These are phyloP conservation scores for Termitomyces sp. DNA, from an alignment of 768 basidiomycete species.

Conservation along the genomic window DNA sequence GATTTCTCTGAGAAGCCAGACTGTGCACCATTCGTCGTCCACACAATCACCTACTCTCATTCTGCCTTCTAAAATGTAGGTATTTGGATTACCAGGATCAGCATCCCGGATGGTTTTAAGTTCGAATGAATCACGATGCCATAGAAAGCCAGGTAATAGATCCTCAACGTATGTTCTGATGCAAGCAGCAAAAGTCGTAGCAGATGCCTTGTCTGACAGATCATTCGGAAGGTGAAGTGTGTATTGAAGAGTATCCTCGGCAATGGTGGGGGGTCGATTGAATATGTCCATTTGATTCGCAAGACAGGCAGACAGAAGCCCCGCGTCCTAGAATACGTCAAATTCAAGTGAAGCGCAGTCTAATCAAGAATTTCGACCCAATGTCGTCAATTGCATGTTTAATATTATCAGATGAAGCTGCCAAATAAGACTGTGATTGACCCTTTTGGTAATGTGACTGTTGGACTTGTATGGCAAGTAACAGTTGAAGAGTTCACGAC, in stretches of 20 bases:
- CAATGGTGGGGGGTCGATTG: conserved; percentile 68
- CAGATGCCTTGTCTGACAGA: conserved; percentile 52
- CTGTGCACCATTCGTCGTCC: conserved; percentile 97
- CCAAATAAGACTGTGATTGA: conserved; percentile 5
- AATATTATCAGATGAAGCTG: conserved; percentile 2
- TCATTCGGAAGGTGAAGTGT: conserved; percentile 56
- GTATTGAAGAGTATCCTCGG: conserved; percentile 84
- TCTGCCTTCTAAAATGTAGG: conserved; percentile 69
- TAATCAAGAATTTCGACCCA: not conserved
- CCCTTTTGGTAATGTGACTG: not conserved
- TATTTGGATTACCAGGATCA: conserved; percentile 27
- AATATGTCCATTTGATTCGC: conserved; percentile 53
- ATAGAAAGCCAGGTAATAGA: conserved; percentile 57
- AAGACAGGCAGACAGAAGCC: not conserved
- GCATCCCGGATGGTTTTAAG: conserved; percentile 55
- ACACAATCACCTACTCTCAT: conserved; percentile 94
- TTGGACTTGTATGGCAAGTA: too few relatives aligned
- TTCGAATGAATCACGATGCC: conserved; percentile 84
- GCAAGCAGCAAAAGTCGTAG: conserved; percentile 61
- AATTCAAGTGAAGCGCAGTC: not conserved
- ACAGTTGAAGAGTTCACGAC: too few relatives aligned
- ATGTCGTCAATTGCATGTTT: not conserved
- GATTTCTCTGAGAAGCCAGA: conserved; percentile 82
- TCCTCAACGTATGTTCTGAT: conserved; percentile 52
- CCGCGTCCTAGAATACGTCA: not conserved